A percentile compares a stretch with the other conserved stretches of the same genome.
phyloP scores from a whole-genome alignment of 2,329 filamentous ascomycete genomes.

The Aspergillus cejpii region DNA sequence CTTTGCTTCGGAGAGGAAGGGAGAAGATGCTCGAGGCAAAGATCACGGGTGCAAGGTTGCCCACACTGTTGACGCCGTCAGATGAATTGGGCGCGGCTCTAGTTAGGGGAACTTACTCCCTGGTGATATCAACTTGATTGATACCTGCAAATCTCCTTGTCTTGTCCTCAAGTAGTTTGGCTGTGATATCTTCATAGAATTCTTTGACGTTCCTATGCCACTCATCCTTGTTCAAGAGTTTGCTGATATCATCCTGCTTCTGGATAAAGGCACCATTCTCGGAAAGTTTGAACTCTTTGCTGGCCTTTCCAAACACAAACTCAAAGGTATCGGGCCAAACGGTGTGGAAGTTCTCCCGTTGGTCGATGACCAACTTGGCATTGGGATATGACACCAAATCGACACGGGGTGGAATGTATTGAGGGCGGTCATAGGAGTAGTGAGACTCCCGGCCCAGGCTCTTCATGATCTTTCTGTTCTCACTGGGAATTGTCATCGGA shows the following conservation, averaged over 20 bases:
- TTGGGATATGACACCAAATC: conserved; percentile 56
- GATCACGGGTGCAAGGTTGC: conserved; percentile 51
- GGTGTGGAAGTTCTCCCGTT: conserved; percentile 56
- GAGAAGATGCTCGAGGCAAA: conserved; percentile 51
- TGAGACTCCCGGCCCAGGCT: conserved; percentile 59
- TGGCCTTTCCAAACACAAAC: conserved; percentile 55
- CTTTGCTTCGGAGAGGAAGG: conserved; percentile 50
- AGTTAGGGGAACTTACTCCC: conserved; percentile 39
- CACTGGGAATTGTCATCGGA: conserved; percentile 62
- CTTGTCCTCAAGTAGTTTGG: conserved; percentile 58
- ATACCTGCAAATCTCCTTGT: conserved; percentile 57
- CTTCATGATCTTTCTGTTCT: conserved; percentile 65
- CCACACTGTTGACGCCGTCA: conserved; percentile 31
- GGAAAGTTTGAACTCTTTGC: conserved; percentile 52
- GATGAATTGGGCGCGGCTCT: conserved; percentile 1
- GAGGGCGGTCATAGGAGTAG: conserved; percentile 63
- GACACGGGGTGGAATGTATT: conserved; percentile 45
- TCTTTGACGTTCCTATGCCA: conserved; percentile 58
- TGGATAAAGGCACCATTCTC: conserved; percentile 47
- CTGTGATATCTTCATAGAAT: conserved; percentile 60
- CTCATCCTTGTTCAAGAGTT: conserved; percentile 55
- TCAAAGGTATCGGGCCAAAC: conserved; percentile 59
- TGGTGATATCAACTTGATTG: conserved; percentile 63
- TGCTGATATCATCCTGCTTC: conserved; percentile 49
- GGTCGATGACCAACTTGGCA: conserved; percentile 56